Percentiles rank a stretch among this genome's conserved stretches.
Evolutionary conservation across 345 rosid genomes (phyloP).

Genomic region (Gossypioides kirkii): DNA sequence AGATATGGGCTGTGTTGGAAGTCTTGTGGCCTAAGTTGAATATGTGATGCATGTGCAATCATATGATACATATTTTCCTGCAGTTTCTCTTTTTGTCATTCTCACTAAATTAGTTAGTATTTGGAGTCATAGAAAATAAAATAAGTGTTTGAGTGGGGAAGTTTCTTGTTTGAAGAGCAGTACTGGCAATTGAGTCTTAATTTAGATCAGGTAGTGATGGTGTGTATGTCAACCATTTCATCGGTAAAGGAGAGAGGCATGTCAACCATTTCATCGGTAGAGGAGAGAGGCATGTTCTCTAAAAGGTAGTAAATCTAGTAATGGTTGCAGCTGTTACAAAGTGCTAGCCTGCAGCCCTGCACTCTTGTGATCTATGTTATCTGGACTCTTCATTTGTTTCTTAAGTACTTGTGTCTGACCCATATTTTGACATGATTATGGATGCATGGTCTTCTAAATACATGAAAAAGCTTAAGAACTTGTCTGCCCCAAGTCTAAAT

Average conservation of each 20-base stretch:
- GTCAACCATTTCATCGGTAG: background rate
- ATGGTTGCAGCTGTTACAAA: background rate
- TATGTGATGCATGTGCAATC: background rate
- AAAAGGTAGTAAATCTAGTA: background rate
- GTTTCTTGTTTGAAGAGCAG: conserved; percentile 1
- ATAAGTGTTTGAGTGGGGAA: background rate
- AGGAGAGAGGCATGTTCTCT: background rate
- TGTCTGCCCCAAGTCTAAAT: background rate
- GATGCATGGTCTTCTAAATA: background rate
- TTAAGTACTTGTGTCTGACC: background rate
- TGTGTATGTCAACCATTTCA: background rate
- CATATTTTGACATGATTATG: background rate
- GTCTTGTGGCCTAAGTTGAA: background rate
- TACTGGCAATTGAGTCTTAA: background rate
- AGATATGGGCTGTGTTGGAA: background rate
- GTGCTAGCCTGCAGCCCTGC: background rate
- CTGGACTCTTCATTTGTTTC: background rate
- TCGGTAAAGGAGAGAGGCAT: background rate
- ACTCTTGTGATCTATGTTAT: background rate
- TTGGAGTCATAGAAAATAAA: background rate
- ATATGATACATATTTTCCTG: background rate
- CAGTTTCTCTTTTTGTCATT: background rate
- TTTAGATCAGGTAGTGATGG: background rate
- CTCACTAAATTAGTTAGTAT: background rate
- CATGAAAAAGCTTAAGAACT: background rate